Evolutionary conservation across 148 eudicot species (phyloP).

Genomic region (Gaultheria prostrata): DNA sequence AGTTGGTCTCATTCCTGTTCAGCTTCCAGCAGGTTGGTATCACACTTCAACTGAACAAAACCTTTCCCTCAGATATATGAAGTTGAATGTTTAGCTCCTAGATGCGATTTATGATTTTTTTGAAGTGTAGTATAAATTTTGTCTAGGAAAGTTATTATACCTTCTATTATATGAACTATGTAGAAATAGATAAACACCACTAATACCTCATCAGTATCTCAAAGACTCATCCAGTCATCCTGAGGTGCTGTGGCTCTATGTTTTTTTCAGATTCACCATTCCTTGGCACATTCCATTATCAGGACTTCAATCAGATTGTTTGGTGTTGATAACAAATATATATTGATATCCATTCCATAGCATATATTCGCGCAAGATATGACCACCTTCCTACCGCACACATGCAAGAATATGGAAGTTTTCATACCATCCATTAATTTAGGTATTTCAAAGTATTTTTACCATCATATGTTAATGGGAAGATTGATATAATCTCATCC

Average conservation of each 20-base stretch:
- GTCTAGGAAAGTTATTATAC: not conserved
- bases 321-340: not conserved
- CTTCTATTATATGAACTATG: not conserved
- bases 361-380: not conserved
- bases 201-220: not conserved
- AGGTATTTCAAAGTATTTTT: not conserved
- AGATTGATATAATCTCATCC: slow-evolving; percentile 2
- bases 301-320: not conserved
- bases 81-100: not conserved
- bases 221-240: not conserved
- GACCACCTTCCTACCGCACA: not conserved
- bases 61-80: not conserved
- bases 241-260: not conserved
- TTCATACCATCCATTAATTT: not conserved
- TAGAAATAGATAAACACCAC: not conserved
- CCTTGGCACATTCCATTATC: not conserved
- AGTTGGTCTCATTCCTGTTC: slow-evolving; percentile 72
- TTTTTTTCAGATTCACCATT: not conserved
- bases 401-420: slow-evolving; percentile 7
- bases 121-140: not conserved
- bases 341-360: not conserved
- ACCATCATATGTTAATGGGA: not conserved
- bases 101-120: not conserved
- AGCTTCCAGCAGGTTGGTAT: slow-evolving; percentile 91
- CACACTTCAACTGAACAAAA: not conserved